Evolutionary conservation across 371 early-diverging fungal genomes (phyloP).

Genomic region (Choanephora cucurbitarum): DNA sequence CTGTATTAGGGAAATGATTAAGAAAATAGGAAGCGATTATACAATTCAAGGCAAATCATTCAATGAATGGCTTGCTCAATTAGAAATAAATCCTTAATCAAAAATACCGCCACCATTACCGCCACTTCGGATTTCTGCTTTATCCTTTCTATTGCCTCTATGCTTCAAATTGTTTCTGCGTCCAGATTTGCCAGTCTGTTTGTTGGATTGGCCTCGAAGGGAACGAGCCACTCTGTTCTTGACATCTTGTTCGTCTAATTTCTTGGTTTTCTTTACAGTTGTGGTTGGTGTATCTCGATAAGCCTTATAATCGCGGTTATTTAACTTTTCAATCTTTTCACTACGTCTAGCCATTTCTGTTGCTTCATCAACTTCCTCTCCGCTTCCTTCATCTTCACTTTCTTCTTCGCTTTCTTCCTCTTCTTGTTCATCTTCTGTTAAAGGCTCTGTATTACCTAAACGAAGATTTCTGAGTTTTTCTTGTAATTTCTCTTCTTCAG

Average conservation of each 20-base stretch:
- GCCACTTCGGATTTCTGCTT: constrained; percentile 36
- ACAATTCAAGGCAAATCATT: constrained; percentile 6
- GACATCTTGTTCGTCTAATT: constrained; percentile 45
- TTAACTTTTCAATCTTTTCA: constrained; percentile 35
- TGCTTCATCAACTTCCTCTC: constrained; percentile 31
- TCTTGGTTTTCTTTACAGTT: constrained; percentile 31
- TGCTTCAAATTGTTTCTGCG: constrained; percentile 50
- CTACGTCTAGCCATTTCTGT: constrained; percentile 29
- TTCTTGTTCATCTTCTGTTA: constrained; percentile 29
- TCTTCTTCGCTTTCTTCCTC: constrained; percentile 37
- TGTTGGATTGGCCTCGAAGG: constrained; percentile 41
- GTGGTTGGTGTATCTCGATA: constrained; percentile 49
- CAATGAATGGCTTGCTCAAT: constrained; percentile 9
- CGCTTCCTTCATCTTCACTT: constrained; percentile 25
- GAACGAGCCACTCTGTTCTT: constrained; percentile 60
- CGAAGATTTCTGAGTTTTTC: constrained; percentile 36
- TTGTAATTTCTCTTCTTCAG: constrained; percentile 31
- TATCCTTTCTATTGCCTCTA: constrained; percentile 56
- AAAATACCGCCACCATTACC: constrained; percentile 39
- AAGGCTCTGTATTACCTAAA: constrained; percentile 44
- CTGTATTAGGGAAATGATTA: constrained; percentile 1
- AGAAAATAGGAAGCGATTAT: constrained; percentile 3
- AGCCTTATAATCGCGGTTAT: constrained; percentile 62
- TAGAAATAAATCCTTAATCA: constrained; percentile 26
- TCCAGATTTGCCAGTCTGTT: constrained; percentile 39